A percentile compares a stretch with the other conserved stretches of the same genome.
Evolutionary conservation across 192 early-diverging fungal species (phyloP).

Genomic region (Geosiphon pyriformis): DNA sequence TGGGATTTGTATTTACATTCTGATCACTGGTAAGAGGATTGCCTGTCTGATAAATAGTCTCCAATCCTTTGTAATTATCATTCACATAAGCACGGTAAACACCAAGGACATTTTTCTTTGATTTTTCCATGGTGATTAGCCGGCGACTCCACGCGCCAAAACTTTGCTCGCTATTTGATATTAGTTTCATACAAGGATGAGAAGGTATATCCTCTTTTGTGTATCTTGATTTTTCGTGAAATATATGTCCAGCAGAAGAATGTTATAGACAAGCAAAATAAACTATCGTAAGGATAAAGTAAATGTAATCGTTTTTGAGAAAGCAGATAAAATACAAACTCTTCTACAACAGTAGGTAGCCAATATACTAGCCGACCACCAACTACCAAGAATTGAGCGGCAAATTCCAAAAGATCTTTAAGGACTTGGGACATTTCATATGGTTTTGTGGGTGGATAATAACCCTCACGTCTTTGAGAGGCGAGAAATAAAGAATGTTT

Average conservation of each 20-base stretch:
- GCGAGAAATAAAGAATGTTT: neutral
- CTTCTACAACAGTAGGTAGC: conserved; percentile 88
- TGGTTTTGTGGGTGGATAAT: conserved; percentile 86
- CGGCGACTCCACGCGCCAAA: conserved; percentile 91
- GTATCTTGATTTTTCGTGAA: conserved; percentile 44
- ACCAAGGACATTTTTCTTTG: conserved; percentile 27
- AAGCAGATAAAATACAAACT: conserved; percentile 37
- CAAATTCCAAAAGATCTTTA: conserved; percentile 76
- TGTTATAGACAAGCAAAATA: too few species aligned
- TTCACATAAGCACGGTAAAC: conserved; percentile 10
- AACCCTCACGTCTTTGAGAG: conserved; percentile 44
- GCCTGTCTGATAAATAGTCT: conserved; percentile 19
- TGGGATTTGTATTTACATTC: conserved; percentile 4
- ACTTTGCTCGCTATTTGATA: conserved; percentile 90
- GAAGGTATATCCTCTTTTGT: conserved; percentile 70
- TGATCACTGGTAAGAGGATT: conserved; percentile 3
- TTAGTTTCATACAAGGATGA: conserved; percentile 73
- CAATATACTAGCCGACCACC: conserved; percentile 92
- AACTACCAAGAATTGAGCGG: conserved; percentile 66
- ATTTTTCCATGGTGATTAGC: conserved; percentile 94
- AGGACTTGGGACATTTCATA: conserved; percentile 95
- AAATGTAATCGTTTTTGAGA: neutral
- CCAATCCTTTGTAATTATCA: conserved; percentile 2
- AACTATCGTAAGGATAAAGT: too few species aligned
- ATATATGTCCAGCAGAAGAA: neutral